Percentiles rank a stretch among this genome's conserved stretches.
Evolutionary conservation across 768 basidiomycete genomes (phyloP).

Genomic region (Suillus spraguei): DNA sequence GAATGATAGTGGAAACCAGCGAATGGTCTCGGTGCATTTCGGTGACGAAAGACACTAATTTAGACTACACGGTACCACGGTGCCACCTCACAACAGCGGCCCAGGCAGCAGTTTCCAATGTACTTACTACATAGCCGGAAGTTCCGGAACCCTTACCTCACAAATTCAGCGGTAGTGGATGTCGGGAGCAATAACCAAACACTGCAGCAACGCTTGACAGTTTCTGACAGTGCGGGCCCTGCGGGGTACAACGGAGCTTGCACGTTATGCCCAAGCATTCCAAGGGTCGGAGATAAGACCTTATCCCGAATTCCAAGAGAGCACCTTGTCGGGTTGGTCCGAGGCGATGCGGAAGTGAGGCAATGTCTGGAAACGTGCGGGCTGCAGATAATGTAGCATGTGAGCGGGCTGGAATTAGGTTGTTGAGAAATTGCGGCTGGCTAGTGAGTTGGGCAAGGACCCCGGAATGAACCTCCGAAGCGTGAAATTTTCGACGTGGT

Average conservation of each 20-base stretch:
- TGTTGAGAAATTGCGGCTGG: background rate
- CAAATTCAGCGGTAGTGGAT: background rate
- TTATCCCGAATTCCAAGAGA: background rate
- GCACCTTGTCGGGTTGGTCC: background rate
- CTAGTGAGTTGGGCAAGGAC: background rate
- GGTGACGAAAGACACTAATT: background rate
- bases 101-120: background rate
- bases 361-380: background rate
- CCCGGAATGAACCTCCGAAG: background rate
- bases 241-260: background rate
- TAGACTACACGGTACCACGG: background rate
- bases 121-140: background rate
- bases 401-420: slow-evolving; percentile 1
- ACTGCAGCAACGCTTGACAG: background rate
- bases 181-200: background rate
- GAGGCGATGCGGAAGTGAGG: background rate
- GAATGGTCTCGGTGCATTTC: background rate
- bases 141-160: background rate
- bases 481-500: background rate
- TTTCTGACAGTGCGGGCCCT: background rate
- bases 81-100: background rate
- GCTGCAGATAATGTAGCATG: background rate
- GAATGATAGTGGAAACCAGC: background rate
- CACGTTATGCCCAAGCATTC: no score
- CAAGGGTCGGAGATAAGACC: background rate